A percentile compares a stretch with the other conserved stretches of the same genome.
Conservation (phyloP, 208 protist genomes). For the Angomonas deanei region DNA sequence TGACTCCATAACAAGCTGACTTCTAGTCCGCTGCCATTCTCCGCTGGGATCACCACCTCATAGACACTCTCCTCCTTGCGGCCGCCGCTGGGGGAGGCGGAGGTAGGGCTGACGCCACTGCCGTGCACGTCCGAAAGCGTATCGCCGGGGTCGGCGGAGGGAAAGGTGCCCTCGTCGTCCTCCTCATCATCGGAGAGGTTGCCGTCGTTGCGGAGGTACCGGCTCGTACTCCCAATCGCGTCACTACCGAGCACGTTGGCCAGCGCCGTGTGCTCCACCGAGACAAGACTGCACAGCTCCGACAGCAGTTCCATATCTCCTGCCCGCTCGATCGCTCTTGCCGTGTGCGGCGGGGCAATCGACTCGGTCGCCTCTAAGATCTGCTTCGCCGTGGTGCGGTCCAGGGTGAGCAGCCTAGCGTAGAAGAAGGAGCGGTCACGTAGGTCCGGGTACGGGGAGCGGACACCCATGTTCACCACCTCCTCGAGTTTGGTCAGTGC, state of each 20-base stretch:
- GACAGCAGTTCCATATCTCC: constrained; percentile 12
- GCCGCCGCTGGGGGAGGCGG: not conserved
- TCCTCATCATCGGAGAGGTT: constrained; percentile 15
- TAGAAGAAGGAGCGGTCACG: constrained; percentile 98
- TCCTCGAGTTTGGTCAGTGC: constrained; percentile 73
- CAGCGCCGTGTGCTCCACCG: constrained; percentile 25
- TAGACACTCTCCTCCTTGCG: constrained; percentile 2
- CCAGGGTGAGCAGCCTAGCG: constrained; percentile 94
- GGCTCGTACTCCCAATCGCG: constrained; percentile 9
- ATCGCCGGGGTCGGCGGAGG: not conserved
- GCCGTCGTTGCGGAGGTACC: constrained; percentile 12
- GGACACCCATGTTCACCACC: constrained; percentile 77
- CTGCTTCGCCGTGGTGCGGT: constrained; percentile 88
- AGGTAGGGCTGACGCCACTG: not conserved
- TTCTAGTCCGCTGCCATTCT: constrained; percentile 38
- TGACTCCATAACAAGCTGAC: constrained; percentile 60
- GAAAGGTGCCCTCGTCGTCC: constrained; percentile 9
- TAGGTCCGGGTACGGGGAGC: constrained; percentile 94
- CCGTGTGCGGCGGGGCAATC: not conserved
- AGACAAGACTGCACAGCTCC: constrained; percentile 33
- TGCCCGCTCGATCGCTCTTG: not conserved
- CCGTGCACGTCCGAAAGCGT: not conserved
- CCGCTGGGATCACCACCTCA: constrained; percentile 22
- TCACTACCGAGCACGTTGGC: constrained; percentile 19
- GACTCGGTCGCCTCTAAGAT: constrained; percentile 41